Evolutionary conservation across 345 rosid genomes (phyloP), one percentile per base, ranked within the genome.

Genomic region (Citrus cavaleriei): DNA sequence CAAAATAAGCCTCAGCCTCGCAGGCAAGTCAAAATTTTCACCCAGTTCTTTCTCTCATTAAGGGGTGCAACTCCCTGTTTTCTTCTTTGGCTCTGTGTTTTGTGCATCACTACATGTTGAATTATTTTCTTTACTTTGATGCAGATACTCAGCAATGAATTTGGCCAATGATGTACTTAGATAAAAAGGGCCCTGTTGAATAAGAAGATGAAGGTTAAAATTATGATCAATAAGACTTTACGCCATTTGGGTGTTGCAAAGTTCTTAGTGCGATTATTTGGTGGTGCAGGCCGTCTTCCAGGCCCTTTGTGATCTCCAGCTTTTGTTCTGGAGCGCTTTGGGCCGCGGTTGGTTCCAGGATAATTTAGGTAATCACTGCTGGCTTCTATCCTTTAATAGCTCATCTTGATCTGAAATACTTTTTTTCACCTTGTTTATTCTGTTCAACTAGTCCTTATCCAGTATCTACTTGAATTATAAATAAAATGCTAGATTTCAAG

Each of bases 141-240:
- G 87, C 82, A 91, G 94, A 85, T 91, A 90, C 78, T 92, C 96
- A 1, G 91, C 90, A 80, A 92, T 92, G 97, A 91, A 87, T 92
- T 87, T 86, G 84, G 92, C 87, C 89, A 89, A 89, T 85, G 88
- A 87, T 86, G 82, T 75, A 32, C 86, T 82, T 79, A 77, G 77
- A 75, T 77, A 70, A 81, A 65, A 76, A 70, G 81, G 62, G 83
- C 72, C 77, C 40, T 80, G 79, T 79, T 74, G 80, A 81, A 81
- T 85, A 82, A 83, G 80, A 83, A 74, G 81, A 79, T 75, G 75
- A 83, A 86, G 89, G 91, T 88, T 63, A 62, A 83, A 46, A 67
- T 68, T 81, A 63, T 70, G 49, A 79, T 32, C 75, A 37, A 37
- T 70, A 62, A 72, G 64, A 18, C 71, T 71, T 68, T 86, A 19